These are phyloP conservation scores for Pulveroboletus sp. DNA, from an alignment of 768 basidiomycete genomes.

Conservation along the genomic window DNA sequence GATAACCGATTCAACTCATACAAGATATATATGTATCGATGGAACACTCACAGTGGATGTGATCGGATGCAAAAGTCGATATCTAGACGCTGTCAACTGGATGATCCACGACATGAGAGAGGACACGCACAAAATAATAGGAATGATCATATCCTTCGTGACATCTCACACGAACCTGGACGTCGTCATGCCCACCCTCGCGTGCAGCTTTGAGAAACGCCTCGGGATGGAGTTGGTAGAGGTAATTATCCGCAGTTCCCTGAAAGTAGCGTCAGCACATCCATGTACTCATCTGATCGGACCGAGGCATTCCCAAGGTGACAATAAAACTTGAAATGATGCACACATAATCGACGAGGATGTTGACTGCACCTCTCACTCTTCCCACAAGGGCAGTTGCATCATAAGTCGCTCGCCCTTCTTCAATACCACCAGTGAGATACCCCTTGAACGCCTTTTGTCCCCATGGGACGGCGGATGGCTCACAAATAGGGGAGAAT, in stretches of 20 bases:
- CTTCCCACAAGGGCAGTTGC: slow-evolving; percentile 78
- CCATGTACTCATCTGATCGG: background rate
- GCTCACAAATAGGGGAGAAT: slow-evolving; percentile 85
- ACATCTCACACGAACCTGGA: slow-evolving; percentile 72
- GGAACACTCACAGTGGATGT: slow-evolving; percentile 72
- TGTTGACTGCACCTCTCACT: slow-evolving; percentile 61
- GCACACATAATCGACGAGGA: slow-evolving; percentile 84
- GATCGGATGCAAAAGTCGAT: slow-evolving; percentile 86
- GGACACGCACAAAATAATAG: slow-evolving; percentile 73
- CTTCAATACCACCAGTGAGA: slow-evolving; percentile 69
- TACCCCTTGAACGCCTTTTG: slow-evolving; percentile 89
- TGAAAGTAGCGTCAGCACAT: slow-evolving; percentile 27
- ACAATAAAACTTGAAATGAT: background rate
- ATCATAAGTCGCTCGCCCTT: slow-evolving; percentile 75
- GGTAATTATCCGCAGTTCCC: slow-evolving; percentile 81
- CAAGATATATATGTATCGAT: background rate
- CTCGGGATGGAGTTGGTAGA: slow-evolving; percentile 88
- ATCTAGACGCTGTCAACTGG: slow-evolving; percentile 46
- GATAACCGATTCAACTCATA: slow-evolving; percentile 10
- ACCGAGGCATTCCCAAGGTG: background rate
- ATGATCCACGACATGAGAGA: background rate
- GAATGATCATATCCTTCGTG: slow-evolving; percentile 88
- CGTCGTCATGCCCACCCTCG: slow-evolving; percentile 66
- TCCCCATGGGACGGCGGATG: slow-evolving; percentile 87
- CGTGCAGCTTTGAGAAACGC: slow-evolving; percentile 81